Base-by-base conservation (phyloP, 2,329 filamentous ascomycete genomes). In the Fusarium falciforme region DNA sequence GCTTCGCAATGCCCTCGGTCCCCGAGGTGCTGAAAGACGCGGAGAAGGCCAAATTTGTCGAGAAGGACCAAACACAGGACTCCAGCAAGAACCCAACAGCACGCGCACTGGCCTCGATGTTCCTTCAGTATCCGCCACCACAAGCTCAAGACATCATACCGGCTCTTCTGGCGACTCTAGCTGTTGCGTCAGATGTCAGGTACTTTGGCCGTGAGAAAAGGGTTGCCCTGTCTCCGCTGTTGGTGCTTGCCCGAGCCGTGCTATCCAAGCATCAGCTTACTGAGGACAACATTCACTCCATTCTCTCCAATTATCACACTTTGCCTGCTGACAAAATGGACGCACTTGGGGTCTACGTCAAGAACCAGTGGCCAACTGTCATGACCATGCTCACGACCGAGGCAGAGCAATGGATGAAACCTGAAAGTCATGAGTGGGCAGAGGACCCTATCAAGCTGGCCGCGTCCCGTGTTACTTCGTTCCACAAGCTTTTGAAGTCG, bases 161-260 rank as follows among this genome's bases (percentile, higher is more conserved):
- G 5, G 79, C 73, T 2, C 82, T 84, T 17, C 35, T 84, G 38
- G 71, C 80, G 12, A 82, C 82, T 2, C 12, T 82, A 2, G 78
- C 80, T 17, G 66, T 82, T 22, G 54, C 81, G 7, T 80, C 80
- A 6, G 81, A 83, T 47, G 44, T 62, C 17, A 76, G 75, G 42
- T 67, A 71, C 3, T 57, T 76, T 6, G 66, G 67, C 16, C 47
- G 57, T 1, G 54, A 42, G 2, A 61, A 61, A 6, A 74, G 72
- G 38, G 64, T 42, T 25, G 52, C 76, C 25, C 67, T 79, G 17
- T 78, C 80, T 17, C 81, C 81, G 3, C 72, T 84, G 20, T 67
- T 84, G 33, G 62, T 79, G 4, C 74, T 80, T 12, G 75, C 80
- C 7, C 71, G 71, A 7, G 42, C 71, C 5, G 75, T 75, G n/a